Evolutionary conservation across 1,139 yeast species (phyloP).

Genomic region (Sugiyamaella grinbergsii): DNA sequence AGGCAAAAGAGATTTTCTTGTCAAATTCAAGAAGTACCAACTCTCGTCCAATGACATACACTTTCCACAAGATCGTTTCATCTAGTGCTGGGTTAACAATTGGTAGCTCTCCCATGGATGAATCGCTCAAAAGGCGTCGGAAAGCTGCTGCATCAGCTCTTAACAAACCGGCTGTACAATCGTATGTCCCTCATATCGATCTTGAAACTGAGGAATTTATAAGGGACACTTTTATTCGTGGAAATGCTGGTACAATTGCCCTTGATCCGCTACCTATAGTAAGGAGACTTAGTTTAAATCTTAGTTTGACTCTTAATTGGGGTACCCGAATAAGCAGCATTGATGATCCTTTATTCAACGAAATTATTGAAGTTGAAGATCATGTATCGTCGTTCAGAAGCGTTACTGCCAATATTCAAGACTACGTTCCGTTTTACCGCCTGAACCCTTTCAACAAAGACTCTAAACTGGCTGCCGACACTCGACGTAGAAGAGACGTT

Average conservation of each 20-base stretch:
- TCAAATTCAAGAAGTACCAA: slow-evolving; percentile 55
- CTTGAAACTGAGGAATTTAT: slow-evolving; percentile 43
- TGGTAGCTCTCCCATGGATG: slow-evolving; percentile 72
- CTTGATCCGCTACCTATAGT: slow-evolving; percentile 47
- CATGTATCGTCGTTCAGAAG: slow-evolving; percentile 62
- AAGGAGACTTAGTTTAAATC: slow-evolving; percentile 57
- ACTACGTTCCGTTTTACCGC: slow-evolving; percentile 59
- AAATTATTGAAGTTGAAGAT: slow-evolving; percentile 65
- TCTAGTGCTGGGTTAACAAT: slow-evolving; percentile 58
- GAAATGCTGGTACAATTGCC: slow-evolving; percentile 37
- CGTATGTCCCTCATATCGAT: slow-evolving; percentile 48
- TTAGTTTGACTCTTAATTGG: slow-evolving; percentile 59
- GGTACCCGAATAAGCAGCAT: slow-evolving; percentile 57
- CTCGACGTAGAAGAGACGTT: slow-evolving; percentile 52
- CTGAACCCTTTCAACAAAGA: slow-evolving; percentile 36
- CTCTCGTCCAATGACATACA: slow-evolving; percentile 65
- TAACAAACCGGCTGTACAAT: slow-evolving; percentile 43
- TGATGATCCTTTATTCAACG: slow-evolving; percentile 49
- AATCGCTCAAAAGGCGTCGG: slow-evolving; percentile 54
- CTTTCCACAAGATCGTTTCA: slow-evolving; percentile 68
- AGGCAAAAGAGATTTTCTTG: slow-evolving; percentile 57
- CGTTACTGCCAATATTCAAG: slow-evolving; percentile 62
- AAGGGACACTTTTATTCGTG: slow-evolving; percentile 23
- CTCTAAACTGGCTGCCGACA: slow-evolving; percentile 47
- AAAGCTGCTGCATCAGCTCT: slow-evolving; percentile 56